Evolutionary conservation across 2,329 filamentous ascomycete genomes (phyloP).

Genomic region (Microascus cirrosus): DNA sequence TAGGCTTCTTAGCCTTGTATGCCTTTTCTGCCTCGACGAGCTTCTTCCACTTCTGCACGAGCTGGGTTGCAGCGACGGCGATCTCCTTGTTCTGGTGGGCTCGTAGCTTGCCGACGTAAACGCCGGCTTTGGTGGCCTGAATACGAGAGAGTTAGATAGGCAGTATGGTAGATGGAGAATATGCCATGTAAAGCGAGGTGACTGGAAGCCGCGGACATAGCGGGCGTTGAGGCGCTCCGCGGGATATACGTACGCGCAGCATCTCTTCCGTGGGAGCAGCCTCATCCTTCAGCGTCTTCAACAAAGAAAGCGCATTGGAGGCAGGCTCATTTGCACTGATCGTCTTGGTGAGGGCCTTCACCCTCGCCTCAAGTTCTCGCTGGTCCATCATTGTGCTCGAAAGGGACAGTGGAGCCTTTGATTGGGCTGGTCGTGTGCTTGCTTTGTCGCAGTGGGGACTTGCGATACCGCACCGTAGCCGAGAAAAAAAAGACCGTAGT

Average conservation of each 20-base stretch:
- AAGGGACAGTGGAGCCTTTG: not conserved
- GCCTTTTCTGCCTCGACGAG: constrained; percentile 58
- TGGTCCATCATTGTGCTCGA: constrained; percentile 51
- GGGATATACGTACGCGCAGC: constrained; percentile 52
- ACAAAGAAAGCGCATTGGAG: constrained; percentile 58
- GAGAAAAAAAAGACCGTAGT: not conserved
- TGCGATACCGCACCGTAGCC: not conserved
- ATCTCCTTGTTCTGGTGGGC: constrained; percentile 74
- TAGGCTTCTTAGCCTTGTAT: constrained; percentile 29
- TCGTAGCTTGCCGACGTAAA: constrained; percentile 72
- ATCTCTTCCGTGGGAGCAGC: constrained; percentile 81
- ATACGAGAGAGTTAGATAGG: constrained; percentile 5
- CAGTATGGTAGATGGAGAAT: not conserved
- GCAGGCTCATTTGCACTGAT: constrained; percentile 63
- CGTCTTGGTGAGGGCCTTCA: constrained; percentile 73
- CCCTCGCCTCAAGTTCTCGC: constrained; percentile 67
- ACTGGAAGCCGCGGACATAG: not conserved
- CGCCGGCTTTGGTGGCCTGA: constrained; percentile 77
- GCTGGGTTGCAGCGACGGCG: constrained; percentile 62
- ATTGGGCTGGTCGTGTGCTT: not conserved
- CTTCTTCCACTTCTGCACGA: constrained; percentile 81
- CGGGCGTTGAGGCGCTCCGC: not conserved
- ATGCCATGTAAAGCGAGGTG: not conserved
- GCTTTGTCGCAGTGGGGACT: not conserved
- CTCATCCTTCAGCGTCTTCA: constrained; percentile 70